Base-by-base conservation (phyloP, 148 eudicot genomes). In the Spergularia bocconei region DNA sequence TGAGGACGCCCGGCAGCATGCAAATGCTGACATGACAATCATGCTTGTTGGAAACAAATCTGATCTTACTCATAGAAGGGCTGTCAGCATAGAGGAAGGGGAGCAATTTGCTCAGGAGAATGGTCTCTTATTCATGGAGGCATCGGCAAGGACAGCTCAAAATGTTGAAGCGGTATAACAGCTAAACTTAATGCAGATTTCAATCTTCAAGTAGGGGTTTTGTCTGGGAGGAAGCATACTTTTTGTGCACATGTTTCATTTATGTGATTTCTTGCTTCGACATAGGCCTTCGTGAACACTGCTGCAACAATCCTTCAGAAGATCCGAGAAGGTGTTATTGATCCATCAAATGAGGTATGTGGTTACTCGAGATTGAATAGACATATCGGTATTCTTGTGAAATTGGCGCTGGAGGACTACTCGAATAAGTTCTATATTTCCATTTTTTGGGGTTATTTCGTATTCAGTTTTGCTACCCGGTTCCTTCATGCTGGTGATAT, bases 61-160 rank as follows among this genome's bases (percentile, higher is more conserved):
- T 79, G 96, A 91, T 76, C 89, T 91, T 78, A 78, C 89, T 10
- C 92, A 91, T 66, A 78, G 92, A 77, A 91, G 96, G 67, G 96
- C 96, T 77, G 96, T 91, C 65, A 91, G 88, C 79, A 86, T 76
- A 78, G 96, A 91, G 85, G 96, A 91, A 80, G 96, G 96, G 4
- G 92, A 91, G 80, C 96, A 91, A 69, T 91, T 91, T 79, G 91
- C 96, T 0, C 88, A 87, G 81, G 92, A 91, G 79, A 84, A 88
- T 79, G 92, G 91, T 52, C 88, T 91, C 60, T 56, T 91, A 56
- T 91, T 88, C 84, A 69, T 88, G 76, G 96, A 91, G 79, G 86
- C 86, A 52, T 91, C 96, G 65, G 92, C 96, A 13, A 91, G 87
- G 82, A 86, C 96, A 4, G 92, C 84, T 21, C 89, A 84, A 68